Evolutionary conservation across 306 rosid species (phyloP).

Genomic region (Dalbergia cultrata): DNA sequence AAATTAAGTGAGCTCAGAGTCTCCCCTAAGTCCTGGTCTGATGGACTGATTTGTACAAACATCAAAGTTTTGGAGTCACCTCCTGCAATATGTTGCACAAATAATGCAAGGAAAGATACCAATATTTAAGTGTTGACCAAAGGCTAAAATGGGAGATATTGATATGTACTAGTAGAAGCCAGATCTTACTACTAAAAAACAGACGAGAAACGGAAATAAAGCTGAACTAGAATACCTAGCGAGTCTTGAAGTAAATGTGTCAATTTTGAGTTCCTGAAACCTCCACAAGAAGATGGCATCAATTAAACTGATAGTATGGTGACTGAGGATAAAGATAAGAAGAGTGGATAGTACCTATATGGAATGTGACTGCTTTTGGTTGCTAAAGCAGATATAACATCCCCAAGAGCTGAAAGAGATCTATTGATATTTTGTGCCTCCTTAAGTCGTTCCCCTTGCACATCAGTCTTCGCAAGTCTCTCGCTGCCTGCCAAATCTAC

Average conservation of each 20-base stretch:
- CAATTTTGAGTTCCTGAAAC: conserved; percentile 88
- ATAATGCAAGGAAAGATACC: background rate
- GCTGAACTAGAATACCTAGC: conserved; percentile 58
- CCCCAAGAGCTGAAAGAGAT: conserved; percentile 95
- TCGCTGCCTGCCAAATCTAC: conserved; percentile 96
- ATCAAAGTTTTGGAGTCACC: conserved; percentile 90
- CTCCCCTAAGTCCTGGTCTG: conserved; percentile 84
- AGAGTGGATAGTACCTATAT: conserved; percentile 63
- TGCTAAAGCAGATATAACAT: conserved; percentile 87
- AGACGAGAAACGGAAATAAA: conserved; percentile 23
- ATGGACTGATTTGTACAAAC: conserved; percentile 95
- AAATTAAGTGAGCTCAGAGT: conserved; percentile 86
- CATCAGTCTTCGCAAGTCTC: conserved; percentile 91
- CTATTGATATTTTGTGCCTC: conserved; percentile 90
- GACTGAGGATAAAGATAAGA: conserved; percentile 17
- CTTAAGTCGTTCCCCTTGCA: conserved; percentile 82
- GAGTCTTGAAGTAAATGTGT: conserved; percentile 97
- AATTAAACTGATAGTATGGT: conserved; percentile 29
- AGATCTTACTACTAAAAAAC: background rate
- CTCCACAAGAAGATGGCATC: conserved; percentile 39
- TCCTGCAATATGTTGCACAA: conserved; percentile 59
- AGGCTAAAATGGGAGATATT: background rate
- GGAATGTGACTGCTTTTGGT: conserved; percentile 88
- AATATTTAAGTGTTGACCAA: background rate
- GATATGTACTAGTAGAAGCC: conserved; percentile 7